phyloP scores from a whole-genome alignment of 345 rosid species.

The Brassica nigra region DNA sequence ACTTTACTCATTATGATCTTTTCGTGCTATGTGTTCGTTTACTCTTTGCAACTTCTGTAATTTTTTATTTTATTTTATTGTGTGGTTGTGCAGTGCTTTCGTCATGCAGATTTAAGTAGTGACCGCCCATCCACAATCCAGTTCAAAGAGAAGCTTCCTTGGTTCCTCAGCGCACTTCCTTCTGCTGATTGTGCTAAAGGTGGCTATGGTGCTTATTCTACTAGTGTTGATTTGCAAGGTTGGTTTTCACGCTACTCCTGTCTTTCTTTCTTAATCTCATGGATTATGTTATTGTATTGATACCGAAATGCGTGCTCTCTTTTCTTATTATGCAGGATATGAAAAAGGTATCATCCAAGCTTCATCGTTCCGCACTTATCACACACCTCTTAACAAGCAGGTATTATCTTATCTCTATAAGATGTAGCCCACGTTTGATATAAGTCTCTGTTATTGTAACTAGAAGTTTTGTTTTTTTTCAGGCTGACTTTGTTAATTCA shows the following conservation, averaged over 20 bases:
- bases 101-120: conserved; percentile 76
- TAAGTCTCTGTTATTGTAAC: neutral
- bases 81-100: conserved; percentile 78
- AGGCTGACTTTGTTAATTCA: conserved; percentile 89
- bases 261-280: neutral
- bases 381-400: conserved; percentile 96
- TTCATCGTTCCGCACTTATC: conserved; percentile 98
- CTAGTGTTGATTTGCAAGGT: conserved; percentile 89
- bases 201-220: conserved; percentile 95
- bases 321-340: conserved; percentile 53
- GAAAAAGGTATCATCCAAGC: conserved; percentile 78
- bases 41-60: neutral
- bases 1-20: conserved; percentile 19
- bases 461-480: conserved; percentile 31
- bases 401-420: conserved; percentile 37
- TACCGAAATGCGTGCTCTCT: conserved; percentile 3
- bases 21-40: neutral
- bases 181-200: conserved; percentile 99
- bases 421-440: neutral
- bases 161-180: conserved; percentile 92
- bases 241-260: conserved; percentile 49
- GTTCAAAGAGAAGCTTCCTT: conserved; percentile 91
- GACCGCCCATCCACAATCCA: conserved; percentile 88
- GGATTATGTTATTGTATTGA: neutral
- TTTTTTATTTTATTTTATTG: neutral